Base-by-base conservation (phyloP, 805 yeast species). In the Ogataea methanolica region DNA sequence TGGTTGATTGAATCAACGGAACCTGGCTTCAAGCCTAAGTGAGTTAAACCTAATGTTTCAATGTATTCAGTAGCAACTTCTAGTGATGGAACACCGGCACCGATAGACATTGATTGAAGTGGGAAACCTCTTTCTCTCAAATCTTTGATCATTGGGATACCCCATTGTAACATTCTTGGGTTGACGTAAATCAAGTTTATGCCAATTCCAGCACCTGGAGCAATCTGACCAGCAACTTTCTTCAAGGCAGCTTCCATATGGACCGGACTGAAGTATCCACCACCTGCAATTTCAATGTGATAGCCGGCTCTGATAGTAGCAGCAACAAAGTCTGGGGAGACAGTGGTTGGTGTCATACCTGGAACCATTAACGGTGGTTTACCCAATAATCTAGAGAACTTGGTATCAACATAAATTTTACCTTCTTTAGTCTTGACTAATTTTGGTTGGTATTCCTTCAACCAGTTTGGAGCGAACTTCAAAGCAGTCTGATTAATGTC, bases 341-440 rank as follows among this genome's bases (percentile, higher is more conserved):
- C 97, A 33, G 99, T 94, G 39, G 96, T 82, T 66, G 99, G 99
- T 37, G 99, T 94, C 99, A 94, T 94, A 74, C 99, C 99, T 36
- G 99, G 96, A 58, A 94, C 94, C 85, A 95, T 85, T 58, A 94
- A 73, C 51, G 99, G 99, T 53, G 99, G 91, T 70, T 90, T 87
- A 53, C 97, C 96, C 54, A 94, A 72, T 59, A 94, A 78, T 67
- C 91, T 79, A 44, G 96, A 88, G 72, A 92, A 90, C 72, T 90
- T 91, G 59, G 99, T 94, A 69, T 91, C 95, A 49, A 94, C 97
- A 62, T 72, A 89, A 42, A 85, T 74, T 67, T 88, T 83, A 58
- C 89, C 91, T 45, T 75, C 73, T 49, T 72, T 72, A 53, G 88
- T 88, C 70, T 86, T 86, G 54, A 80, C 82, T 63, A 94, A 82